A percentile compares a stretch with the other conserved stretches of the same genome.
These are phyloP conservation scores for Trypanosoma avium DNA, from an alignment of 208 protist species.

Conservation along the genomic window DNA sequence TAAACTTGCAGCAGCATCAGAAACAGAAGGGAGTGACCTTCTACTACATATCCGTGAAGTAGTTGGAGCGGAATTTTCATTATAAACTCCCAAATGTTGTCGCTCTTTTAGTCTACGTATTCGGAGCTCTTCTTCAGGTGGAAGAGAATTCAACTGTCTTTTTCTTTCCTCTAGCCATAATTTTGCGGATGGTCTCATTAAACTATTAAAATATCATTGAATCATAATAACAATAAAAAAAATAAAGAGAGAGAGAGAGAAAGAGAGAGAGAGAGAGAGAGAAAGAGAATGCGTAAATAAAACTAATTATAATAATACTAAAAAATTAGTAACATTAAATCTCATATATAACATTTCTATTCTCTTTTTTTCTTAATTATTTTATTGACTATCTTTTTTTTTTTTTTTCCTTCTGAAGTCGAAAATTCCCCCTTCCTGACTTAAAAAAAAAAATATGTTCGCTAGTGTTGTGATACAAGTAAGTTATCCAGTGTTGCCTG, in stretches of 20 bases:
- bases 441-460: too few species aligned
- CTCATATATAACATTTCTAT: too few species aligned
- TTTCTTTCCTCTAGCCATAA: slow-evolving; percentile 17
- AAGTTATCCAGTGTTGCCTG: too few species aligned
- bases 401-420: too few species aligned
- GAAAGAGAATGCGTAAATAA: too few species aligned
- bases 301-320: too few species aligned
- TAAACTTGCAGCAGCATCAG: not conserved
- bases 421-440: too few species aligned
- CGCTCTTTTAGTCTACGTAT: slow-evolving; percentile 5
- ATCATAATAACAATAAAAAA: not conserved
- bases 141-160: not conserved
- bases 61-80: not conserved
- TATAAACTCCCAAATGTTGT: not conserved
- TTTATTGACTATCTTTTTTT: too few species aligned
- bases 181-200: slow-evolving; percentile 10
- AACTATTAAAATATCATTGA: not conserved
- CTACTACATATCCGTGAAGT: not conserved
- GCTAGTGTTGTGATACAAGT: too few species aligned
- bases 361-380: too few species aligned
- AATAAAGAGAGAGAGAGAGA: not conserved
- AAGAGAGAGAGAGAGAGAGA: not conserved
- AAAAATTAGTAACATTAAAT: too few species aligned
- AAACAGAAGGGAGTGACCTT: not conserved
- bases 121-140: slow-evolving; percentile 12